Evolutionary conservation across 2,329 filamentous ascomycete species (phyloP), one percentile per base, ranked within the genome.

Genomic region (Colletotrichum sidae): DNA sequence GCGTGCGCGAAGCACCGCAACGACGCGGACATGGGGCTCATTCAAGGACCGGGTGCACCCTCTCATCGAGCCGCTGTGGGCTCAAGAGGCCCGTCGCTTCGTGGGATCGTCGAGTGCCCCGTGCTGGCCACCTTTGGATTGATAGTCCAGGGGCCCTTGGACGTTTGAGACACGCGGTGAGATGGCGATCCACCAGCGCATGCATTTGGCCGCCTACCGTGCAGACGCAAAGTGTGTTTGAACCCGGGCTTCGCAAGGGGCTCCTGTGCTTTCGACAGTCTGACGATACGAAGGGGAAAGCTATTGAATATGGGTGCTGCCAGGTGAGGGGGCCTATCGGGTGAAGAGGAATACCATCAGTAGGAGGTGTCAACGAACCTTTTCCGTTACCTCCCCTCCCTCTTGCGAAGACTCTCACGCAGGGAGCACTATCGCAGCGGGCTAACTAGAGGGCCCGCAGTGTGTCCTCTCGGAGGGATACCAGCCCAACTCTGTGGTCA

Each of bases 131-230:
- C 15, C 35, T 34, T 55, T 55, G 45, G 47, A 42, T 10, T 17
- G 46, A 65, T 49, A 52, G 17, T 46, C 58, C 52, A 65, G 58
- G 62, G 52, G 58, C 44, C 58, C 58, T 37, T 54, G 58, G 58
- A 57, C 8, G 46, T 56, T 56, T 65, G 62, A 65, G 62, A 65
- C 62, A 57, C 52, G 59, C 47, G 52, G 52, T 53, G 52, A 47
- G 58, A 53, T 62, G 62, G 62, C 37, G 58, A 41, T 53, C 62
- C 62, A 65, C 56, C 12, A 50, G 51, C 61, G 55, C 45, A 55
- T 38, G 45, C 50, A 7, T 33, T 51, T 59, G 25, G 25, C 25
- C 25, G 25, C 25, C 25, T 25, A 25, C 25, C 25, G 3, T 25
- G 25, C 25, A 25, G 25, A 25, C 25, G 4, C 25, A 25, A 25